Evolutionary conservation across 768 basidiomycete species (phyloP), one percentile per base, ranked within the genome.

Genomic region (Phlebiopsis gigantea): DNA sequence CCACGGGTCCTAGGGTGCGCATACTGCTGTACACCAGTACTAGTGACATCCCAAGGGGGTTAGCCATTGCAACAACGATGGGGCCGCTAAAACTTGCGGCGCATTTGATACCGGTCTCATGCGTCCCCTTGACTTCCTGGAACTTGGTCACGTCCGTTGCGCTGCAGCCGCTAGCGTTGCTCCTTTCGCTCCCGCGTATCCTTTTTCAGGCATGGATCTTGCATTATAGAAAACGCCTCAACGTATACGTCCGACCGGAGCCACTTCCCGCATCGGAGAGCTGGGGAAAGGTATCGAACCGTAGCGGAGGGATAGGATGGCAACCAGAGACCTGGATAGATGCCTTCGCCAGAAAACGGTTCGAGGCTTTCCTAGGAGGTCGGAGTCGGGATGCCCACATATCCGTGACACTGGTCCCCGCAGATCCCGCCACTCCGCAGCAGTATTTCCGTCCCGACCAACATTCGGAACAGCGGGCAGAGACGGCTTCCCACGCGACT

Each of bases 181-280:
- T 85, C 39, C 67, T 82, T 21, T 79, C 82, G 0, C 71, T 81
- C 49, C 76, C 80, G 1, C 74, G 87, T n/a, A 88, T 88, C 53
- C 63, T 83, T 4, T 82, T 78, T 55, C 76, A 83, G 29, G 87
- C 87, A 0, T 79, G 75, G 71, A 72, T 74, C 19, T 65, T 88
- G 47, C 85, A 87, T 63, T 88, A 86, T 65, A 52, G 63, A 31
- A 85, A 83, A 64, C 59, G 69, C 5, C 71, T 88, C 19, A 75
- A 79, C 52, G 78, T 88, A 0, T 85, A 75, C 60, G 72, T 78
- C 24, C 73, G 84, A 9, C 86, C 86, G 0, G 85, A 85, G 53
- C 84, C 83, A 1, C 63, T 70, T 24, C 76, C 77, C 15, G 60
- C 52, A 1, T 50, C 39, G 3, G 46, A n/a, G 22, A 43, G 46